These are phyloP conservation scores for Aspergillus piperis DNA, from an alignment of 2,329 filamentous ascomycete genomes.

Conservation along the genomic window DNA sequence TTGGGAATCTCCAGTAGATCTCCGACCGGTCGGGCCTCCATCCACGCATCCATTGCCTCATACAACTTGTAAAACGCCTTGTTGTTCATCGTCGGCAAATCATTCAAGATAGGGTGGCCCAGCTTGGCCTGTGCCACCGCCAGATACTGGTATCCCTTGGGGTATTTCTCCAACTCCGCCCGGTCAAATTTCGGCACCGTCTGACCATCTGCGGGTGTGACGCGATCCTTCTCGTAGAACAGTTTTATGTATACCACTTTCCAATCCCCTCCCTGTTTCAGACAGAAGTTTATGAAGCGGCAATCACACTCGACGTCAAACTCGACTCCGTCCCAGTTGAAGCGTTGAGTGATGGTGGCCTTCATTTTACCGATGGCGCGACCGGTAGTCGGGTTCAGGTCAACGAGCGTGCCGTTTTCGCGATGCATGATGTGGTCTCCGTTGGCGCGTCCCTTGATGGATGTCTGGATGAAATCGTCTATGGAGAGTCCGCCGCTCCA, in stretches of 20 bases:
- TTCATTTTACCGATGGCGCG: conserved; percentile 5
- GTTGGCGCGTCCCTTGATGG: background rate
- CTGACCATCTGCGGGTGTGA: background rate
- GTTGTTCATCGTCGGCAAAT: conserved; percentile 1
- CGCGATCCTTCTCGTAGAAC: conserved; percentile 4
- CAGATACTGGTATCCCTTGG: conserved; percentile 1
- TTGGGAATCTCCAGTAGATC: background rate
- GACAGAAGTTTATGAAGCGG: conserved; percentile 6
- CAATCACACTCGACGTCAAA: conserved; percentile 6
- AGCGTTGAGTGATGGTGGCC: conserved; percentile 6
- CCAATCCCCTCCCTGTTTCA: background rate
- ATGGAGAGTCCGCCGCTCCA: conserved; percentile 5
- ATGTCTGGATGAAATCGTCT: background rate
- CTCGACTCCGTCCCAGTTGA: background rate
- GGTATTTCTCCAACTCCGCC: background rate
- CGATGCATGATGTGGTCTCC: conserved; percentile 7
- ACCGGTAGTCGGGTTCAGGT: background rate
- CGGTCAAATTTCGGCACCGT: background rate
- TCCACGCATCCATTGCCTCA: conserved; percentile 2
- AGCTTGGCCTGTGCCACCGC: background rate
- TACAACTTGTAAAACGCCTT: background rate
- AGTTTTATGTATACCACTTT: conserved; percentile 1
- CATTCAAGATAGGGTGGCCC: background rate
- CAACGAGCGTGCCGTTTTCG: conserved; percentile 3
- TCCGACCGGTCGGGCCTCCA: background rate